Percentiles rank a stretch among this genome's conserved stretches.
phyloP scores from a whole-genome alignment of 2,329 filamentous ascomycete species.

The Fusarium nodosum region DNA sequence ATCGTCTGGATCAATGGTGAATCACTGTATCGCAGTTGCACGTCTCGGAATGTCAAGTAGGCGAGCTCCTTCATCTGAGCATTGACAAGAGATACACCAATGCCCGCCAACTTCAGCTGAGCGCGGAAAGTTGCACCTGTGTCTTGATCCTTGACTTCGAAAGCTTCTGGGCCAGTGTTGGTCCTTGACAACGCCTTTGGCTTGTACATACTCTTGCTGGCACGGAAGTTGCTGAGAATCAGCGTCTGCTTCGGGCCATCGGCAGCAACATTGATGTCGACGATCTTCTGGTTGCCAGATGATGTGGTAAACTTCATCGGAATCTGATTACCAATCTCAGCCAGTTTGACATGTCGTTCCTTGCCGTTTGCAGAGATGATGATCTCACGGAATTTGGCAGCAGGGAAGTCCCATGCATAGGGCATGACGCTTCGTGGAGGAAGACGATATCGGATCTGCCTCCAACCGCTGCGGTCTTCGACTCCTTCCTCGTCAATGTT shows the following conservation, averaged over 20 bases:
- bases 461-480: conserved; percentile 89
- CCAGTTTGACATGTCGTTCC: conserved; percentile 92
- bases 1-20: conserved; percentile 94
- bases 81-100: conserved; percentile 95
- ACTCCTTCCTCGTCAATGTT: conserved; percentile 91
- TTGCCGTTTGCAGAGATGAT: conserved; percentile 69
- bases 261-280: conserved; percentile 96
- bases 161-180: conserved; percentile 68
- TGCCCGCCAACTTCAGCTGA: conserved; percentile 87
- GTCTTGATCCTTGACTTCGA: conserved; percentile 94
- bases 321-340: conserved; percentile 95
- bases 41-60: conserved; percentile 92
- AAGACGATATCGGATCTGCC: conserved; percentile 90
- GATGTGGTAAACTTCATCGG: conserved; percentile 88
- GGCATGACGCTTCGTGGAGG: conserved; percentile 98
- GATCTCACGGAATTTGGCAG: conserved; percentile 95
- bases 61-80: conserved; percentile 91
- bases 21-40: conserved; percentile 91
- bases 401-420: conserved; percentile 99
- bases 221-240: conserved; percentile 93
- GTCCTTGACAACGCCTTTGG: conserved; percentile 66
- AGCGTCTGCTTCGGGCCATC: conserved; percentile 96
- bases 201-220: conserved; percentile 90
- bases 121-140: conserved; percentile 90
- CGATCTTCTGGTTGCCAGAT: conserved; percentile 82